Base-by-base conservation (phyloP, 2,329 filamentous ascomycete species). In the Fonsecaea monophora region DNA sequence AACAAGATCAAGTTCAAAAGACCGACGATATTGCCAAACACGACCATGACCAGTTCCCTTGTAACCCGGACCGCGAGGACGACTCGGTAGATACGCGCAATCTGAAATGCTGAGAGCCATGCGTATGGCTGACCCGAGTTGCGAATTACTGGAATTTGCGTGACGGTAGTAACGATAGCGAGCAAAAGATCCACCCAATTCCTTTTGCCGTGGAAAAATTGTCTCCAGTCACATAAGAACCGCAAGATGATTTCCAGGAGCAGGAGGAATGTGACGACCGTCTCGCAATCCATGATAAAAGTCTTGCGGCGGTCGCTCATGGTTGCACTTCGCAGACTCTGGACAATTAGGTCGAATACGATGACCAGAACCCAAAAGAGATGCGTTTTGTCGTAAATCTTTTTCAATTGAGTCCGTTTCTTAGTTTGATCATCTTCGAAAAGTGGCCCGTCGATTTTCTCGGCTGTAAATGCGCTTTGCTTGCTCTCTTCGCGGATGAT, bases 401-500 rank as follows among this genome's bases (percentile, higher is more conserved):
- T 84, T 78, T 95, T 93, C 59, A 97, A 73, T 25, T 68, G 68
- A 58, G 66, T 72, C 45, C 30, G 62, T 59, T 62, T 69, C 69
- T 82, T 71, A 67, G 75, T 80, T 21, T 54, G 38, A 25, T 69
- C 63, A 15, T 76, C 73, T 50, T 76, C 68, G n/a, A 62, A 30
- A 13, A 58, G 53, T 7, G 67, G 58, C n/a, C 74, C 75, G 58
- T 85, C 83, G 60, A 85, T 85, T 45, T 92, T 86, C 65, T 92
- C 87, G 12, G 88, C 88, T 4, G 93, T 94, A 78, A 99, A 99
- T 2, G 96, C 95, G 80, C 94, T 97, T 37, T 90, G 89, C 78
- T 91, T 94, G 80, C 92, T 96, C 77, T 99, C 95, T 81, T 99
- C 96, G 70, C 95, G 88, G 73, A 99, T 99, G 71, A 99, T 92